Conservation (phyloP, 345 rosid genomes). For the Anacardium occidentale region DNA sequence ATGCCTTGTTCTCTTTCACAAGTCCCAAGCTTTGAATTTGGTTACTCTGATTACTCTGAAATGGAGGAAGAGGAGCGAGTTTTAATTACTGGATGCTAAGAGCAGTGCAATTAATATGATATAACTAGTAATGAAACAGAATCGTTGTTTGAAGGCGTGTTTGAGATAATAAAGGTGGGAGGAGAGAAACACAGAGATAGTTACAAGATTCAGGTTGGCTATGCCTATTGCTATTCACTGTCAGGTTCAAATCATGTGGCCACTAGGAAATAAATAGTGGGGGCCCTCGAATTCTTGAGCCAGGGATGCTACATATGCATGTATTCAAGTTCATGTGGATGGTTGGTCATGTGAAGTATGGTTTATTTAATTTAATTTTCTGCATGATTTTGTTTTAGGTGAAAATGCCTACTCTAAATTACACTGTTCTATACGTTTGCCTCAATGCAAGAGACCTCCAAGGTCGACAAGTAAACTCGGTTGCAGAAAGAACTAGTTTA, state of each 20-base stretch:
- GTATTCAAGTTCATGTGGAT: slow-evolving; percentile 9
- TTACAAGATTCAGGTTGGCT: slow-evolving; percentile 43
- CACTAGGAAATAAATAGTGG: slow-evolving; percentile 31
- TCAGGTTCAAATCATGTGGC: slow-evolving; percentile 45
- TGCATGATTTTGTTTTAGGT: slow-evolving; percentile 13
- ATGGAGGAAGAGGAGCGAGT: slow-evolving; percentile 20
- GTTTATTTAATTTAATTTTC: background rate
- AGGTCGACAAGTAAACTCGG: slow-evolving; percentile 18
- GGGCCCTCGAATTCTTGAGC: slow-evolving; percentile 36
- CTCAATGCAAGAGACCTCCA: background rate
- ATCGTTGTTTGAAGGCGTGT: slow-evolving; percentile 12
- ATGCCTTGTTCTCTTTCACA: slow-evolving; percentile 30
- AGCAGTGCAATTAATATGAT: slow-evolving; percentile 18
- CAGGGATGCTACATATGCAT: background rate
- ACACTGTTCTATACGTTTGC: background rate
- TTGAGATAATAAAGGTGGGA: slow-evolving; percentile 34
- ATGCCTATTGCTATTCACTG: slow-evolving; percentile 26
- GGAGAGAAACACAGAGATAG: slow-evolving; percentile 53
- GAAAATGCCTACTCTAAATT: too few relatives aligned
- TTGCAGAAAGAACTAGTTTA: slow-evolving; percentile 5
- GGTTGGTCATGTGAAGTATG: background rate
- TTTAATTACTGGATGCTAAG: slow-evolving; percentile 21
- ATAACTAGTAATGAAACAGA: slow-evolving; percentile 21
- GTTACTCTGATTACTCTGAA: slow-evolving; percentile 17
- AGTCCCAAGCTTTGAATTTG: slow-evolving; percentile 20